Evolutionary conservation across 1,139 yeast species (phyloP), one percentile per base, ranked within the genome.

Genomic region (Yamadazyma taylorii): DNA sequence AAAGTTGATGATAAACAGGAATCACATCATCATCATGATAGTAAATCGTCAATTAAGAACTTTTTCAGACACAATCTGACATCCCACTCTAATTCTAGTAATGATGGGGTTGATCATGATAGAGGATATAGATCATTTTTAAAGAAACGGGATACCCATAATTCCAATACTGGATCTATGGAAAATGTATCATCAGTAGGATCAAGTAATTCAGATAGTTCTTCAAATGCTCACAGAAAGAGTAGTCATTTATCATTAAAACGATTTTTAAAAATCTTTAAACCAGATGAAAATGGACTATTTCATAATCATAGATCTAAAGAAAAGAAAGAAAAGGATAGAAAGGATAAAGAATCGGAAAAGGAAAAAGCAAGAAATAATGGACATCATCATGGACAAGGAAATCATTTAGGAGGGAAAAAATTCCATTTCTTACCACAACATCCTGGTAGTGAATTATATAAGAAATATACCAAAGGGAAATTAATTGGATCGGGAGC

Each of bases 401-500:
- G 21, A 5, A n/a, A 25, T 14, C 15, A 25, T 12, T 25, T 25
- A 14, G 17, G 28, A 14, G 17, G 28, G 17, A 28, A 37, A 15
- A 39, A 28, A 14, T 26, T 24, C 14, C 51, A 39, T 38, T 38
- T 49, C n/a, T 32, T 49, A 24, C 53, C 58, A 1, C 42, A 41
- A 19, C 50, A 52, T 36, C 37, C 53, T 3, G 38, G 50, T 4
- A 50, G 59, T 17, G 59, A 55, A 13, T 43, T 62, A 17, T 58
- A 57, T 41, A 54, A 72, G 32, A 78, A 78, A 50, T 83, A 82
- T 51, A 86, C 87, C n/a, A 40, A 51, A 7, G 86, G 85, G 1
- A 73, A 68, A 46, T 55, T 77, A 19, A 61, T 79, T 14, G 94
- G 94, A 5, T 74, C 84, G 37, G 94, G 94, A 17, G 90, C 92